Percentiles rank a stretch among this genome's conserved stretches.
phyloP scores from a whole-genome alignment of 2,329 filamentous ascomycete species.

The Diaporthe sp. region DNA sequence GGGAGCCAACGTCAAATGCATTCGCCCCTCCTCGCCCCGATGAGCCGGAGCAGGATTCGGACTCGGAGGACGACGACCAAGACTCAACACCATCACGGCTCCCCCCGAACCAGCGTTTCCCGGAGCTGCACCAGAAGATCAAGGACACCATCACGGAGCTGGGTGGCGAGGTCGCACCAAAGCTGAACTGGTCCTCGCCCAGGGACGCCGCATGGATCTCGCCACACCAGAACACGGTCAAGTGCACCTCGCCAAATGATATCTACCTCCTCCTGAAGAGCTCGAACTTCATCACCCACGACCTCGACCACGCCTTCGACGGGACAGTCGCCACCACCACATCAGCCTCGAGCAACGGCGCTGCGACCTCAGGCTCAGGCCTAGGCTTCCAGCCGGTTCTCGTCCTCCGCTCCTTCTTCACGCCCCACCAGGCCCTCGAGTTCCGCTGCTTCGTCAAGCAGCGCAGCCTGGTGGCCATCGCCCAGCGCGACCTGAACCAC shows the following conservation, averaged over 20 bases:
- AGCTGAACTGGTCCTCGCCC: constrained; percentile 97
- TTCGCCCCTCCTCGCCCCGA: constrained; percentile 51
- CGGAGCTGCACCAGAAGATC: constrained; percentile 82
- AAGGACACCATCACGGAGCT: constrained; percentile 83
- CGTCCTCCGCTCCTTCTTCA: constrained; percentile 88
- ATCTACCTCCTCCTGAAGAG: constrained; percentile 95
- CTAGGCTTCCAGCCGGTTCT: constrained; percentile 78
- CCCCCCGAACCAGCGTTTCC: constrained; percentile 70
- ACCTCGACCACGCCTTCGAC: constrained; percentile 93
- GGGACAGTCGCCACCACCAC: constrained; percentile 66
- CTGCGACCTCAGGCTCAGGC: constrained; percentile 43
- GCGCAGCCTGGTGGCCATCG: constrained; percentile 82
- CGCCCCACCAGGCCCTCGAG: constrained; percentile 89
- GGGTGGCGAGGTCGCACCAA: constrained; percentile 88
- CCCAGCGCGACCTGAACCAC: constrained; percentile 90
- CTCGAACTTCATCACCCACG: constrained; percentile 94
- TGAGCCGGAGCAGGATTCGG: constrained; percentile 58
- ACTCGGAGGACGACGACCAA: constrained; percentile 66
- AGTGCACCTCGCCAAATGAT: constrained; percentile 89
- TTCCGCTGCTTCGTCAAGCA: constrained; percentile 96
- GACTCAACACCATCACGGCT: constrained; percentile 59
- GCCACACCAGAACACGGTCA: constrained; percentile 86
- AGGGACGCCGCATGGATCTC: constrained; percentile 97
- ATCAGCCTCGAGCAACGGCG: constrained; percentile 47
- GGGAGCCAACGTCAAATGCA: constrained; percentile 55